A percentile compares a stretch with the other conserved stretches of the same genome.
Conservation (phyloP, 805 yeast genomes). For the Candida awuae region DNA sequence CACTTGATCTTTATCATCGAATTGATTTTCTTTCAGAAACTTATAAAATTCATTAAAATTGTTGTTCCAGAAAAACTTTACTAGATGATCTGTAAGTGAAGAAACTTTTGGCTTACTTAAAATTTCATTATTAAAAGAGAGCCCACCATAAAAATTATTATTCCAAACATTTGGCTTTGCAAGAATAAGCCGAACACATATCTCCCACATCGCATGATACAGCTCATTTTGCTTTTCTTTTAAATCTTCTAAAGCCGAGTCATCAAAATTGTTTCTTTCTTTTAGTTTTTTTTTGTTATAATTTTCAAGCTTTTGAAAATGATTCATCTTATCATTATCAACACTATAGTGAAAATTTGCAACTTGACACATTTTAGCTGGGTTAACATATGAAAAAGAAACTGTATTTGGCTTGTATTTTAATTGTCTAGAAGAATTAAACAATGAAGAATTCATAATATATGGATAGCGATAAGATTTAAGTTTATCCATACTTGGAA, state of each 20-base stretch:
- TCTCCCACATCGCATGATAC: constrained; percentile 19
- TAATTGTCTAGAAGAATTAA: neutral
- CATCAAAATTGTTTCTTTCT: constrained; percentile 3
- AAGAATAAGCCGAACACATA: constrained; percentile 14
- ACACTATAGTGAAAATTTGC: constrained; percentile 22
- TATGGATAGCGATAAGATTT: constrained; percentile 12
- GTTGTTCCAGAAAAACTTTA: constrained; percentile 26
- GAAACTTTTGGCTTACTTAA: constrained; percentile 18
- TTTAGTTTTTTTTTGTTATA: constrained; percentile 4
- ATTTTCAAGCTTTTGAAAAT: constrained; percentile 9
- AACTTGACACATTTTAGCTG: constrained; percentile 22
- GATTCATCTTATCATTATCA: constrained; percentile 15
- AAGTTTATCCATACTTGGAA: constrained; percentile 14
- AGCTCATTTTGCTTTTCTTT: constrained; percentile 11
- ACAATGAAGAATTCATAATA: neutral
- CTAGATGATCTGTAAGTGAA: constrained; percentile 25
- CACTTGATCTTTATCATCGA: constrained; percentile 13
- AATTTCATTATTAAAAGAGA: constrained; percentile 1
- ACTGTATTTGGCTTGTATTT: constrained; percentile 1
- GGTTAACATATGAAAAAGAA: constrained; percentile 23
- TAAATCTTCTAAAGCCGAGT: constrained; percentile 5
- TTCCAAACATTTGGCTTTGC: constrained; percentile 9
- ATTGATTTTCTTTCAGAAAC: constrained; percentile 17
- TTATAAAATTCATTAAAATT: constrained; percentile 19
- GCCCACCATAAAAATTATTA: constrained; percentile 2